Evolutionary conservation across 225 moss, liverwort and hornwort species (phyloP), one percentile per base, ranked within the genome.

Genomic region (Antitrichia curtipendula): DNA sequence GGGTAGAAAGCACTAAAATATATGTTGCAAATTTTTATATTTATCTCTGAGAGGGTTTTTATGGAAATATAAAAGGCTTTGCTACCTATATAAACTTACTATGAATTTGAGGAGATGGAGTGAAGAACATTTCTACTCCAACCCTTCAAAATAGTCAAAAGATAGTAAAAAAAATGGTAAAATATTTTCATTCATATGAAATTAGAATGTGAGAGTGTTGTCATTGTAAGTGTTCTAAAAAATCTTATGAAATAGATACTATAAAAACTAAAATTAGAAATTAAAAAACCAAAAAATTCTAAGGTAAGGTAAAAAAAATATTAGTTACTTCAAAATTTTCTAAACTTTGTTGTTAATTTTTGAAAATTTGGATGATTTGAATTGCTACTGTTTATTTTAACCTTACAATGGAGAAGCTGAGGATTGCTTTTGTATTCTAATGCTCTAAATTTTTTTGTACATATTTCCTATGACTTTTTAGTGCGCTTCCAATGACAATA

Each of bases 71-170:
- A 47, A 47, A 45, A 73, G 11, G 11, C 7, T 73, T n/a, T 0
- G 0, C 7, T 7, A 31, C 6, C 3, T 17, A 9, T 29, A 12
- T 11, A 47, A 10, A 73, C 12, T 73, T 19, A 47, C 19, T 73
- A 47, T 19, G 0, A 73, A 31, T 31, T 73, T 27, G 17, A 73
- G 10, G 29, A 16, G 4, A 6, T 47, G 17, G 72, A 72, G 3
- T 72, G 11, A 72, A 72, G 72, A 29, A 47, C 0, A 73, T 47
- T 25, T 70, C 9, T 70, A 27, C 9, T 71, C 71, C 27, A 28
- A 16, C 0, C 16, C 2, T 25, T 41, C 3, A 40, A 5, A 41
- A 41, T 69, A 25, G 14, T 25, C 8, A 23, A 0, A 0, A 24
- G 23, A 40, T 25, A 70, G 41, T 8, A 40, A 41, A 41, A 8